Evolutionary conservation across 2,329 filamentous ascomycete species (phyloP).

Genomic region (Fusarium sp.): DNA sequence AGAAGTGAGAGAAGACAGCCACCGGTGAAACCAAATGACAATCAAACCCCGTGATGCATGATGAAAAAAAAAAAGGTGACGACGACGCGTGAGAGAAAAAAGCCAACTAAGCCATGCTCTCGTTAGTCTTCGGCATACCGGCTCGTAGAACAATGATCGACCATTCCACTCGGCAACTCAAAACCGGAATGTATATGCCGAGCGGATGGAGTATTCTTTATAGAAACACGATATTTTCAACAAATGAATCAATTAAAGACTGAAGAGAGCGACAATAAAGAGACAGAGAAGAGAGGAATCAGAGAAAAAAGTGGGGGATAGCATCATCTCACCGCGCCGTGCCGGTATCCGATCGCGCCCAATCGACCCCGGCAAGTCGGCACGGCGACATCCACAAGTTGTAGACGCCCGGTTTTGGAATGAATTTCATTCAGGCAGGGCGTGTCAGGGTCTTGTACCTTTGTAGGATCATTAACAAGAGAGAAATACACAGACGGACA

Average conservation of each 20-base stretch:
- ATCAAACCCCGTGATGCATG: neutral
- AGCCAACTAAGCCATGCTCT: neutral
- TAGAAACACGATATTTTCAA: neutral
- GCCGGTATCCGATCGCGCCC: constrained; percentile 47
- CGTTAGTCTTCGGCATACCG: constrained; percentile 19
- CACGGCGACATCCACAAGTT: constrained; percentile 43
- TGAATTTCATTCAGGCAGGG: neutral
- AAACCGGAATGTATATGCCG: constrained; percentile 31
- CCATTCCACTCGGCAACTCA: constrained; percentile 9
- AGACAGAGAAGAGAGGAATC: neutral
- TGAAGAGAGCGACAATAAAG: neutral
- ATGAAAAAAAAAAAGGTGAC: neutral
- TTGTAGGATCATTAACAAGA: neutral
- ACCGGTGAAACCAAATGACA: neutral
- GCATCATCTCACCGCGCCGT: constrained; percentile 47
- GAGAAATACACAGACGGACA: neutral
- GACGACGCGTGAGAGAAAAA: neutral
- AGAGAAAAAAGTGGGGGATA: constrained; percentile 37
- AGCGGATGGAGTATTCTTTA: neutral
- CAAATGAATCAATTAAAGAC: neutral
- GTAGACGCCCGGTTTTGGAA: constrained; percentile 32
- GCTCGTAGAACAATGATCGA: constrained; percentile 8
- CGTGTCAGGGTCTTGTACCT: neutral
- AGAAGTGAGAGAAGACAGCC: neutral
- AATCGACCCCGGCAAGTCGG: constrained; percentile 48